These are phyloP conservation scores for Prototheca wickerhamii DNA, from an alignment of 163 green algal species.

Conservation along the genomic window DNA sequence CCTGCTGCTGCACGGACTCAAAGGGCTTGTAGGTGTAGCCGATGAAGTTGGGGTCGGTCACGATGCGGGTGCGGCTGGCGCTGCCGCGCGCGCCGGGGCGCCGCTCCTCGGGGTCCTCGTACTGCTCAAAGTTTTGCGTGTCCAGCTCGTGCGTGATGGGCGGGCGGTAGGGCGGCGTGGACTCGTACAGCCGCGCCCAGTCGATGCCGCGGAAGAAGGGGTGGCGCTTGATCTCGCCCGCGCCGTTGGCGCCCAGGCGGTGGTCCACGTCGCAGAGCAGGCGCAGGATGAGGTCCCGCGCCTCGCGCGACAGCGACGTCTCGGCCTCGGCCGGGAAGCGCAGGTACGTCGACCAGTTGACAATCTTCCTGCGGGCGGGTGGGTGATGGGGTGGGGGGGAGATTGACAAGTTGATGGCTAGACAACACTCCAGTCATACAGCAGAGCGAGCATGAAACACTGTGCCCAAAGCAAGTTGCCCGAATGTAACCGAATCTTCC, in stretches of 20 bases:
- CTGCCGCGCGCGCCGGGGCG: neutral
- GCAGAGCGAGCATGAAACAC: neutral
- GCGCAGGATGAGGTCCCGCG: conserved; percentile 76
- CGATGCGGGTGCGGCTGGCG: conserved; percentile 13
- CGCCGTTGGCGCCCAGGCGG: conserved; percentile 64
- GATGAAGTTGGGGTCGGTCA: conserved; percentile 85
- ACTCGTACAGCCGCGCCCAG: conserved; percentile 68
- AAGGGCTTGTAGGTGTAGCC: conserved; percentile 98
- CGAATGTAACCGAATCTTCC: neutral
- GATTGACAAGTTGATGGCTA: neutral
- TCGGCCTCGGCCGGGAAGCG: conserved; percentile 65
- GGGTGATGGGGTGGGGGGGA: neutral
- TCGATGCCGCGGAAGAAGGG: conserved; percentile 87
- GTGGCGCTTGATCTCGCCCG: conserved; percentile 76
- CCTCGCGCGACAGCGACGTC: conserved; percentile 48
- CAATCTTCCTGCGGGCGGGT: conserved; percentile 93
- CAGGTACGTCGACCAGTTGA: conserved; percentile 93
- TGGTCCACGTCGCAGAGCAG: conserved; percentile 95
- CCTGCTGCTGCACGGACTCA: conserved; percentile 48
- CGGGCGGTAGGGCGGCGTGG: conserved; percentile 67
- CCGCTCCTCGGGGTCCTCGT: conserved; percentile 71
- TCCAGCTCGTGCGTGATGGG: conserved; percentile 82
- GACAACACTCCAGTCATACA: neutral
- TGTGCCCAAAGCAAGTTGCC: neutral
- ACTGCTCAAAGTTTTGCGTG: conserved; percentile 98